phyloP scores from a whole-genome alignment of 768 basidiomycete species.

The Russula griseocarnosa region DNA sequence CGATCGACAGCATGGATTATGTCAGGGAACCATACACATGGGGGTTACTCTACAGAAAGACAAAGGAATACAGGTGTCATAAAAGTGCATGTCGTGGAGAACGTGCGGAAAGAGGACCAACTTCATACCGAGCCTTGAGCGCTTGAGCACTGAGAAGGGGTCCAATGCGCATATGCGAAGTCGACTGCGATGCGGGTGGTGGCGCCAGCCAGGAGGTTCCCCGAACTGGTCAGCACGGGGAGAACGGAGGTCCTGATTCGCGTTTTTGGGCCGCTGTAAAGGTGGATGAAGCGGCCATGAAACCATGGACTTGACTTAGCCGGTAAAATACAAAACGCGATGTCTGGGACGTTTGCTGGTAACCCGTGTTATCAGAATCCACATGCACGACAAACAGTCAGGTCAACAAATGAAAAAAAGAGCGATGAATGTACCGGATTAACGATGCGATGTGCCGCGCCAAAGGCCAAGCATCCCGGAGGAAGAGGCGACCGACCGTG shows the following conservation, averaged over 20 bases:
- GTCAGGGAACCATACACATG: constrained; percentile 64
- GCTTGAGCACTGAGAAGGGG: constrained; percentile 83
- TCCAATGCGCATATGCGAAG: constrained; percentile 79
- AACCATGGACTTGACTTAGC: no score
- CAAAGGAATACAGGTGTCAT: neutral
- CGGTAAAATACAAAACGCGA: no score
- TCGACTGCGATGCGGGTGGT: constrained; percentile 79
- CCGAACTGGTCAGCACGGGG: constrained; percentile 68
- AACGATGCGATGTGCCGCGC: no score
- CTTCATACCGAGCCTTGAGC: constrained; percentile 95
- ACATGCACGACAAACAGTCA: no score
- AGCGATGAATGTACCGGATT: no score
- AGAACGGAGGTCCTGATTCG: no score
- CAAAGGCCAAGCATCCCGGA: no score
- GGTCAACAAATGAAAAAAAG: neutral
- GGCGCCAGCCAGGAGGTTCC: constrained; percentile 85
- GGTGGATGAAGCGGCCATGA: no score
- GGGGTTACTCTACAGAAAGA: constrained; percentile 67
- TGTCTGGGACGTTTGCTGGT: no score
- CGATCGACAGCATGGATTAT: constrained; percentile 54
- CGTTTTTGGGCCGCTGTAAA: no score
- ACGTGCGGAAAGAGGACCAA: constrained; percentile 37
- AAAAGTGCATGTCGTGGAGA: neutral
- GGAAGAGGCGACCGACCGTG: no score
- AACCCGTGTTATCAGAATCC: no score